phyloP scores from a whole-genome alignment of 768 basidiomycete genomes.

The Termitomyces sp. region DNA sequence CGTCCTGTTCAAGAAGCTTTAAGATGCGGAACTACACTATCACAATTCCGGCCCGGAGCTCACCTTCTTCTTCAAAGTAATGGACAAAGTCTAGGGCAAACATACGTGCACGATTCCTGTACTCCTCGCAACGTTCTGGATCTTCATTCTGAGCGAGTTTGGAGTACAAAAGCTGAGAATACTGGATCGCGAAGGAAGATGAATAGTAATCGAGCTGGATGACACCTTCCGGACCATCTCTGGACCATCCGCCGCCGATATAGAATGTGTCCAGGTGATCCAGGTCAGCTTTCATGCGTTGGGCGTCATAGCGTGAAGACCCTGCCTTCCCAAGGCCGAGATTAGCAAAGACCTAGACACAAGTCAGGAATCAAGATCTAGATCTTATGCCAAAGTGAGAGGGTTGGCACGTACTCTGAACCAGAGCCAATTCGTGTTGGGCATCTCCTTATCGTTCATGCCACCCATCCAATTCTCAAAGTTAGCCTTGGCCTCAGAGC shows the following conservation, averaged over 20 bases:
- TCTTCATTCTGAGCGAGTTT: slow-evolving; percentile 61
- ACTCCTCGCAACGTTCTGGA: slow-evolving; percentile 61
- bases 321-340: slow-evolving; percentile 63
- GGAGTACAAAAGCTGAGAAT: slow-evolving; percentile 67
- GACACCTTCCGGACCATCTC: slow-evolving; percentile 75
- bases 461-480: slow-evolving; percentile 67
- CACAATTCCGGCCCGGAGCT: slow-evolving; percentile 5
- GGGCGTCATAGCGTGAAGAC: slow-evolving; percentile 50
- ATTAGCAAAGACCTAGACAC: slow-evolving; percentile 64
- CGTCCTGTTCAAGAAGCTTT: slow-evolving; percentile 41
- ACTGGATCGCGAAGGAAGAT: slow-evolving; percentile 77
- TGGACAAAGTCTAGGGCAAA: slow-evolving; percentile 71
- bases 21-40: neutral
- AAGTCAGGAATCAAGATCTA: neutral
- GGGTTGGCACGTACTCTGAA: slow-evolving; percentile 48
- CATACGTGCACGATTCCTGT: slow-evolving; percentile 54
- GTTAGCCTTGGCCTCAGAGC: slow-evolving; percentile 46
- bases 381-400: neutral
- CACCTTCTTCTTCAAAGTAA: slow-evolving; percentile 73
- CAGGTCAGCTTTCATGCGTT: slow-evolving; percentile 68
- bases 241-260: slow-evolving; percentile 70
- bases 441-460: slow-evolving; percentile 82
- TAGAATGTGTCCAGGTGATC: slow-evolving; percentile 80
- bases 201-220: slow-evolving; percentile 80
- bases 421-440: slow-evolving; percentile 84